Conservation (phyloP, 306 rosid genomes). For the Fagus crenata region DNA sequence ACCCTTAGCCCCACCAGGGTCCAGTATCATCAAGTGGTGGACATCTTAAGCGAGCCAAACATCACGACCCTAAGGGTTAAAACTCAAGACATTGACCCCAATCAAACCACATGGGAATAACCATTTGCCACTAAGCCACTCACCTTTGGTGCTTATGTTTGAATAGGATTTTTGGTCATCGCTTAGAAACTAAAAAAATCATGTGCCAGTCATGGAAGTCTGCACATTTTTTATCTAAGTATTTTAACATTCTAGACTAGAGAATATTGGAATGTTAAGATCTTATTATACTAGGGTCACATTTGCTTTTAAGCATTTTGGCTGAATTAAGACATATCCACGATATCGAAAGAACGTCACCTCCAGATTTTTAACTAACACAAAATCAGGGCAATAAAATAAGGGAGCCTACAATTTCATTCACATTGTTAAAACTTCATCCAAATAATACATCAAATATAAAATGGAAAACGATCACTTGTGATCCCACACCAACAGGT, state of each 20-base stretch:
- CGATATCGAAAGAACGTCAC: background rate
- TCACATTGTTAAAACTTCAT: background rate
- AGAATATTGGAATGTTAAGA: background rate
- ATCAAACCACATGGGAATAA: too few species aligned
- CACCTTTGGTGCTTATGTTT: too few species aligned
- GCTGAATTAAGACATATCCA: background rate
- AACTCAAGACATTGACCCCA: too few species aligned
- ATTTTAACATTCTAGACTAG: background rate
- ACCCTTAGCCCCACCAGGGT: too few species aligned
- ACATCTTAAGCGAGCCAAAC: too few species aligned
- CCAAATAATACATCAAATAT: slow-evolving; percentile 12
- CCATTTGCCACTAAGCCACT: too few species aligned
- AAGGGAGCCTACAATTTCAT: background rate
- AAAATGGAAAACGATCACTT: slow-evolving; percentile 4
- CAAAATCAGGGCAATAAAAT: background rate
- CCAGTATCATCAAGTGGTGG: too few species aligned
- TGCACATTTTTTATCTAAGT: background rate
- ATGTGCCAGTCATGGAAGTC: background rate
- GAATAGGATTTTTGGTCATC: too few species aligned
- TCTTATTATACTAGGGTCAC: background rate
- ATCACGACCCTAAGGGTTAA: too few species aligned
- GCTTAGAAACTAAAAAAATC: background rate
- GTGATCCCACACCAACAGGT: slow-evolving; percentile 22
- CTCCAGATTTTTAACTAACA: background rate
- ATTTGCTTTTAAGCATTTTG: background rate